phyloP scores from a whole-genome alignment of 148 eudicot genomes.

The Rhododendron williamsianum region DNA sequence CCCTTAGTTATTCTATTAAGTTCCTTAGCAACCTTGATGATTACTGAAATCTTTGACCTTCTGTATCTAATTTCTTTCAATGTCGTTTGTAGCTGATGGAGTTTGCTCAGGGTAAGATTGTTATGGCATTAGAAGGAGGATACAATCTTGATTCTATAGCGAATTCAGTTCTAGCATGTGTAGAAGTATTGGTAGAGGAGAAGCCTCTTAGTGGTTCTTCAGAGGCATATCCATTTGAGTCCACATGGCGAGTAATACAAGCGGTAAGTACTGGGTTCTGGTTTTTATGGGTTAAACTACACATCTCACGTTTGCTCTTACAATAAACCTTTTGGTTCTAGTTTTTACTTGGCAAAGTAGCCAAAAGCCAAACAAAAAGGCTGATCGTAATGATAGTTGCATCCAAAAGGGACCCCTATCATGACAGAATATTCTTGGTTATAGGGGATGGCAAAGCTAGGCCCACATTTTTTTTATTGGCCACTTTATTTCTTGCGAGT shows the following conservation, averaged over 20 bases:
- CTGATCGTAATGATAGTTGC: background rate
- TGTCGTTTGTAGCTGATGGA: conserved; percentile 64
- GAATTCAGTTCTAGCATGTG: conserved; percentile 80
- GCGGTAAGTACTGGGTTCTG: conserved; percentile 30
- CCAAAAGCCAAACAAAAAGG: background rate
- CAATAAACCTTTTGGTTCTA: background rate
- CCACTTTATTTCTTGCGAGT: background rate
- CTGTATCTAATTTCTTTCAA: background rate
- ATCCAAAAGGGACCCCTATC: background rate
- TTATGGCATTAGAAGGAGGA: conserved; percentile 97
- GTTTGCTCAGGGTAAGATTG: conserved; percentile 80
- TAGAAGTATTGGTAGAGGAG: conserved; percentile 70
- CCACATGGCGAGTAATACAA: conserved; percentile 88
- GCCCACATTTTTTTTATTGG: background rate
- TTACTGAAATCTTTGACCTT: background rate
- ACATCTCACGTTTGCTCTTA: background rate
- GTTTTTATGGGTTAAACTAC: background rate
- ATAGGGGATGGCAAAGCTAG: background rate
- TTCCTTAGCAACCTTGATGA: background rate
- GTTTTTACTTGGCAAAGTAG: background rate
- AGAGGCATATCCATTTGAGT: conserved; percentile 76
- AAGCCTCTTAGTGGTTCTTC: conserved; percentile 55
- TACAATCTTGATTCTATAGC: conserved; percentile 81
- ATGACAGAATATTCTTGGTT: conserved; percentile 1
- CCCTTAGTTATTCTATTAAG: conserved; percentile 2